Evolutionary conservation across 2,329 filamentous ascomycete genomes (phyloP).

Genomic region (Talaromyces sp.): DNA sequence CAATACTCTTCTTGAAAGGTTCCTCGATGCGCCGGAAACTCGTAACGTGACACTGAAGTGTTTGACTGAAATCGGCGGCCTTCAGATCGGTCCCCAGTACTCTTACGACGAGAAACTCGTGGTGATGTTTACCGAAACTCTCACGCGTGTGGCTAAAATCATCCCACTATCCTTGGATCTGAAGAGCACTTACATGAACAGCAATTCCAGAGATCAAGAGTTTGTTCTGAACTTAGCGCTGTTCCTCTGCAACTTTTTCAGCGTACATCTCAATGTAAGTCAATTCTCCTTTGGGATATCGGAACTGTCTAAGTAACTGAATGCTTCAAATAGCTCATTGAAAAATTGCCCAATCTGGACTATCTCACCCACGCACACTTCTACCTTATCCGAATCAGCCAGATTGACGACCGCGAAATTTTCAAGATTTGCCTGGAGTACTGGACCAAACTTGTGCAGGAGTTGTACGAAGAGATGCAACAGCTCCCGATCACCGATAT

Average conservation of each 20-base stretch:
- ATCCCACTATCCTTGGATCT: conserved; percentile 88
- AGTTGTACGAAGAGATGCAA: conserved; percentile 99
- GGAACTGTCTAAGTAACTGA: conserved; percentile 10
- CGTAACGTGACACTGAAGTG: conserved; percentile 96
- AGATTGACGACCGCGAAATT: conserved; percentile 97
- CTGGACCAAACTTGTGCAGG: conserved; percentile 97
- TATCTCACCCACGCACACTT: conserved; percentile 95
- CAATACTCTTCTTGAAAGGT: conserved; percentile 86
- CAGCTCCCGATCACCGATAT: conserved; percentile 87
- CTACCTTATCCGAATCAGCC: conserved; percentile 95
- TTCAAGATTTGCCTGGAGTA: conserved; percentile 99
- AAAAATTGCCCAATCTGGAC: conserved; percentile 91
- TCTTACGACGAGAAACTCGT: conserved; percentile 94
- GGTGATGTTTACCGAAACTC: conserved; percentile 96
- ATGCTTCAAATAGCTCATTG: conserved; percentile 64
- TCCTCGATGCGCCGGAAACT: conserved; percentile 90
- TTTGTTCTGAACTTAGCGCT: conserved; percentile 96
- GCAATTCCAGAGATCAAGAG: conserved; percentile 90
- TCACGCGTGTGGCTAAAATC: conserved; percentile 88
- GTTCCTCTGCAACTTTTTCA: conserved; percentile 96
- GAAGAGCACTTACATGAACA: conserved; percentile 84
- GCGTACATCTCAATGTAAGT: conserved; percentile 77
- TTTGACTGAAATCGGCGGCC: conserved; percentile 90
- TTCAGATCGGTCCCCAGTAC: conserved; percentile 73
- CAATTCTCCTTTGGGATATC: neutral